These are phyloP conservation scores for Apostasia shenzhenica DNA, from an alignment of 106 monocot genomes.

Conservation along the genomic window DNA sequence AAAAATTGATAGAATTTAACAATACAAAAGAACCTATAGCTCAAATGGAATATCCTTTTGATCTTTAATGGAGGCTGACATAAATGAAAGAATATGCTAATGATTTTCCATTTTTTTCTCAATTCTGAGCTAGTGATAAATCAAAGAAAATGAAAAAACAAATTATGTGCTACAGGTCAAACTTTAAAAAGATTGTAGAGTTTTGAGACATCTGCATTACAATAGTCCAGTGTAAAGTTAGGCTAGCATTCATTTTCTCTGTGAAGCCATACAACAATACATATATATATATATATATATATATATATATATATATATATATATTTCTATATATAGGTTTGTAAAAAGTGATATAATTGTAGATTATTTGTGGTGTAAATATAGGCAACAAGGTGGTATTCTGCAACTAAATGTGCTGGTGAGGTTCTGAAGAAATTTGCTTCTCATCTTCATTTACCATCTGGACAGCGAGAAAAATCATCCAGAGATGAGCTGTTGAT, in stretches of 20 bases:
- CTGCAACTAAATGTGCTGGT: conserved; percentile 3
- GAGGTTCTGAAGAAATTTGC: conserved; percentile 1
- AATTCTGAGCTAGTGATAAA: background rate
- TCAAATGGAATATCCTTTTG: too few relatives aligned
- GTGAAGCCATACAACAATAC: background rate
- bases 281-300: background rate
- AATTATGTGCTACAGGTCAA: background rate
- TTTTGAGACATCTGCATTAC: too few relatives aligned
- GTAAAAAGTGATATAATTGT: background rate
- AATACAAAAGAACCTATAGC: too few relatives aligned
- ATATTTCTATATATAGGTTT: background rate
- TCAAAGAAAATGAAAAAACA: background rate
- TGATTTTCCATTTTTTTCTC: too few relatives aligned
- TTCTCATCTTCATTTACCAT: background rate
- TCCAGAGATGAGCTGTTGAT: background rate
- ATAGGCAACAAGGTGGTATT: background rate
- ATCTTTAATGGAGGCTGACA: too few relatives aligned
- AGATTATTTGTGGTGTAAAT: background rate
- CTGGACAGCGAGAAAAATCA: background rate
- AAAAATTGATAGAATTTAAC: too few relatives aligned
- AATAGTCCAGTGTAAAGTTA: background rate
- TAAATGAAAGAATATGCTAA: too few relatives aligned
- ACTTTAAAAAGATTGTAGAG: too few relatives aligned
- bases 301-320: background rate
- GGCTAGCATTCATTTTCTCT: background rate